These are phyloP conservation scores for Ilex asprella DNA, from an alignment of 257 asterid genomes.

Conservation along the genomic window DNA sequence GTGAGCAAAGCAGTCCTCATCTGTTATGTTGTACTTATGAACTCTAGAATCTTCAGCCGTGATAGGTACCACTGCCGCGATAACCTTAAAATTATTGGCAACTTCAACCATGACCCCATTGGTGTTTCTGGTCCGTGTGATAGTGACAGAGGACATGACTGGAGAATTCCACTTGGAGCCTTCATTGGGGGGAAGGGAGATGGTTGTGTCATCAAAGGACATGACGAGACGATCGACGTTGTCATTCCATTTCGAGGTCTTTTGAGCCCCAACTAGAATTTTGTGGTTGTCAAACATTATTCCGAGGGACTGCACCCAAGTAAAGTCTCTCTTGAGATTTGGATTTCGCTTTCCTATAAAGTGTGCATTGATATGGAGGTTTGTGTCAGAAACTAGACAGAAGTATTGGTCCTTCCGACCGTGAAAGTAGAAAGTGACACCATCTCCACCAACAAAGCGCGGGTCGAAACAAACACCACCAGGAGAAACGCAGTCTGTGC, in stretches of 20 bases:
- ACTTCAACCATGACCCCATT: slow-evolving; percentile 6
- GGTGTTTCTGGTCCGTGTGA: not conserved
- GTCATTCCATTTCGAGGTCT: slow-evolving; percentile 14
- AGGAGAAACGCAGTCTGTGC: slow-evolving; percentile 9
- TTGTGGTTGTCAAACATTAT: slow-evolving; percentile 16
- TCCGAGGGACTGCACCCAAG: slow-evolving; percentile 18
- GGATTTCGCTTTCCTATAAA: slow-evolving; percentile 21
- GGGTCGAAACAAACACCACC: slow-evolving; percentile 21
- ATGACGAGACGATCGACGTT: slow-evolving; percentile 9
- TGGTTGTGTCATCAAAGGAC: slow-evolving; percentile 6
- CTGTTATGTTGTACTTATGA: slow-evolving; percentile 7
- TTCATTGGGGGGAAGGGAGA: slow-evolving; percentile 7
- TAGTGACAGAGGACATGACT: not conserved
- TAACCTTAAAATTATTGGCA: slow-evolving; percentile 1
- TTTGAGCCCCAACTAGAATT: slow-evolving; percentile 5
- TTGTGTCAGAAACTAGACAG: slow-evolving; percentile 20
- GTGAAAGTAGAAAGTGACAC: slow-evolving; percentile 22
- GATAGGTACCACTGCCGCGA: slow-evolving; percentile 6
- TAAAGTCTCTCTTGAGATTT: slow-evolving; percentile 15
- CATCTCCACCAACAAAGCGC: slow-evolving; percentile 19
- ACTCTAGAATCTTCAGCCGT: slow-evolving; percentile 9
- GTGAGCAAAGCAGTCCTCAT: slow-evolving; percentile 14
- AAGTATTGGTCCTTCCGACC: slow-evolving; percentile 15
- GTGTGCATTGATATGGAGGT: slow-evolving; percentile 22
- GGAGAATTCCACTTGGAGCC: slow-evolving; percentile 13